Conservation (phyloP, 2,329 filamentous ascomycete genomes). For the Diaporthe nobilis region DNA sequence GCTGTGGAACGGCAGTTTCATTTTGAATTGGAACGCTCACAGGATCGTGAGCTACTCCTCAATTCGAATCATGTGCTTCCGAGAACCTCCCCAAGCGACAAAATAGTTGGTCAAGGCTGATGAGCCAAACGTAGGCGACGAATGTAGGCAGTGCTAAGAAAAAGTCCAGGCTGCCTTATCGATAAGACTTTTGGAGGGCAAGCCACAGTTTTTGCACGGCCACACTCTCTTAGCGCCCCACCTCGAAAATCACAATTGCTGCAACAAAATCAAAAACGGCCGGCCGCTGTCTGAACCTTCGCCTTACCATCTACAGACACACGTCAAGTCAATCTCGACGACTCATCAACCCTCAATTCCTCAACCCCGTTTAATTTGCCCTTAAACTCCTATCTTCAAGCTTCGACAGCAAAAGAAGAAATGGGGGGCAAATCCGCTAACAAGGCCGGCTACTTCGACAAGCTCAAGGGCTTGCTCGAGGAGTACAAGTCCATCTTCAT, state of each 20-base stretch:
- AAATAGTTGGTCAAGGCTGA: background rate
- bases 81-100: background rate
- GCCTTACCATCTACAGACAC: constrained; percentile 22
- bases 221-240: constrained; percentile 23
- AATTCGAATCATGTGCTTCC: background rate
- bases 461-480: constrained; percentile 98
- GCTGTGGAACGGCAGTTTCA: constrained; percentile 75
- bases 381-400: constrained; percentile 99
- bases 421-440: constrained; percentile 97
- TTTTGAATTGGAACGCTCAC: constrained; percentile 44
- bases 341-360: constrained; percentile 34
- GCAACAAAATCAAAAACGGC: constrained; percentile 38
- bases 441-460: constrained; percentile 99
- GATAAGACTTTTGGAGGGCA: constrained; percentile 10
- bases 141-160: background rate
- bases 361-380: constrained; percentile 64
- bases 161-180: constrained; percentile 31
- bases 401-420: constrained; percentile 79
- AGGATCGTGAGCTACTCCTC: background rate
- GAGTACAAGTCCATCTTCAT: constrained; percentile 99
- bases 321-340: constrained; percentile 43
- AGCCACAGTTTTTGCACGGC: constrained; percentile 21
- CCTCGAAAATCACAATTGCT: constrained; percentile 30
- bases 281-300: constrained; percentile 2
- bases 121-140: background rate